Base-by-base conservation (phyloP, 2,329 filamentous ascomycete genomes). In the Paecilomyces sp. region DNA sequence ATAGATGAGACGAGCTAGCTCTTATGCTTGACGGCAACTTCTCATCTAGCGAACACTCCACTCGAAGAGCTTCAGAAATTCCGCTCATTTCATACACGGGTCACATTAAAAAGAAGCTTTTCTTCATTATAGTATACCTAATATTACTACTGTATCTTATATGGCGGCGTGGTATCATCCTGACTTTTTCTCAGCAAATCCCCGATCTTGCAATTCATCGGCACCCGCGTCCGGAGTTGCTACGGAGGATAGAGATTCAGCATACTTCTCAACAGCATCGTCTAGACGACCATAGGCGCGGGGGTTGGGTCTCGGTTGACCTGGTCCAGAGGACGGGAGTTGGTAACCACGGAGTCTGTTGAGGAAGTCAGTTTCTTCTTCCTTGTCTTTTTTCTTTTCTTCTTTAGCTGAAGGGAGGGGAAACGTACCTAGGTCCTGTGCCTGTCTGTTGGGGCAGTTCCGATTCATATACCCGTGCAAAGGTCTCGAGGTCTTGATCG, bases 401-500 rank as follows among this genome's bases (percentile, higher is more conserved):
- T 24, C 53, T 15, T 53, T 25, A 30, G 47, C 13, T 4, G 34
- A n/a, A 22, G 8, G 30, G 36, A 52, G 33, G n/a, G 34, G 52
- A 22, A 33, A 67, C 71, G 61, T 75, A 82, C 72, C 91, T 83
- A 9, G 94, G 94, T 9, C 92, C 86, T 67, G 88, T 80, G 0
- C 92, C 93, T 0, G 86, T 91, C 41, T 88, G 88, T 52, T 82
- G 79, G 0, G 93, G 93, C 31, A 97, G 71, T 12, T 87, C 81
- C 0, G 84, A 71, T 65, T 89, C 88, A 70, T 97, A 97, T 3
- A 71, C 70, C 3, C 78, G 77, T 57, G 85, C 83, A 68, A 97
- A 97, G 0, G 73, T 77, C 1, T 78, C 74, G 0, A 77, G 68
- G 24, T 88, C 83, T 2, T 78, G 66, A 2, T 85, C 82, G 63